Evolutionary conservation across 2,329 filamentous ascomycete species (phyloP).

Genomic region (Fusarium staphyleae): DNA sequence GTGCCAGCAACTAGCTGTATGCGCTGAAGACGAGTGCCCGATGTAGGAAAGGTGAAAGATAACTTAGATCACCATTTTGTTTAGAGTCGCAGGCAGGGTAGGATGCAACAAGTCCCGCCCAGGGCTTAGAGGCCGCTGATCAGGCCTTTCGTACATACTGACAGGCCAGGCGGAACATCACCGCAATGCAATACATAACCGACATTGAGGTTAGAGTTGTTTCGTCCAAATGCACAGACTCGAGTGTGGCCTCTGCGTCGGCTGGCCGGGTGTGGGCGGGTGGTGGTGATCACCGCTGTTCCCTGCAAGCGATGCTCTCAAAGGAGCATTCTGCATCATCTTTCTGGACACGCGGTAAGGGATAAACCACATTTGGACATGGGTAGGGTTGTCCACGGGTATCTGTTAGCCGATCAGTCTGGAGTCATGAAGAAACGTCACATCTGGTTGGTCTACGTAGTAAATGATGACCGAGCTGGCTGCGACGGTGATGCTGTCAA

Average conservation of each 20-base stretch:
- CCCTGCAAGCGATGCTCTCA: neutral
- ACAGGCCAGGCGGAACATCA: no score
- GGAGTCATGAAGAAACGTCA: slow-evolving; percentile 1
- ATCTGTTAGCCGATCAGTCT: slow-evolving; percentile 10
- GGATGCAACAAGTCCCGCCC: no score
- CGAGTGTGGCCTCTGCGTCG: neutral
- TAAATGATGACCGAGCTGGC: no score
- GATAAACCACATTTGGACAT: no score
- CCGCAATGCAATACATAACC: no score
- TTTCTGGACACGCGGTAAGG: no score
- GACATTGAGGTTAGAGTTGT: slow-evolving; percentile 16
- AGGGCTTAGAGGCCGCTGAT: no score
- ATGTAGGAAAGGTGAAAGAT: neutral
- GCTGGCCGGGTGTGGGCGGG: neutral
- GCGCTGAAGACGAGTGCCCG: neutral
- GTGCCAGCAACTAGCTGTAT: slow-evolving; percentile 33
- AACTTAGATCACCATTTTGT: no score
- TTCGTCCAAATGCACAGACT: slow-evolving; percentile 2
- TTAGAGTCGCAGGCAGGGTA: no score
- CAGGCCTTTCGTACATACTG: no score
- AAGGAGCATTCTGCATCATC: slow-evolving; percentile 6
- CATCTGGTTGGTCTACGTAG: neutral
- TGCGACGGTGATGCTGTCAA: no score
- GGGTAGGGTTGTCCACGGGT: no score
- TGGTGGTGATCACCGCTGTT: neutral